Evolutionary conservation across 805 yeast genomes (phyloP).

Genomic region (Priceomyces medius): DNA sequence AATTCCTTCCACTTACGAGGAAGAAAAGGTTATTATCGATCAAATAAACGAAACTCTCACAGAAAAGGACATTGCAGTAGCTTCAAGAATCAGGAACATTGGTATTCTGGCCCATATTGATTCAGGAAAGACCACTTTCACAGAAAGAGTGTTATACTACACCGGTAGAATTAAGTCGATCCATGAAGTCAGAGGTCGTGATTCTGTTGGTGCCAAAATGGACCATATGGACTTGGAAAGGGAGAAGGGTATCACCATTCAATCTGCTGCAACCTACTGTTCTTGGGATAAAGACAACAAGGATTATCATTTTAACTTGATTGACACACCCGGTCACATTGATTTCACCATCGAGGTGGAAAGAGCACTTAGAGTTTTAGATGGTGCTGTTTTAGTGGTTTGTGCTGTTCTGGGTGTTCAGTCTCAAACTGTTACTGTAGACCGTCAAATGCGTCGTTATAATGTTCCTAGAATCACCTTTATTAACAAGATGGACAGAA

Average conservation of each 20-base stretch:
- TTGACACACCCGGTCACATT: constrained; percentile 98
- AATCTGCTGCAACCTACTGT: constrained; percentile 98
- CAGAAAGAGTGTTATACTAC: constrained; percentile 93
- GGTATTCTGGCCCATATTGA: constrained; percentile 99
- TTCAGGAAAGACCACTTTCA: constrained; percentile 96
- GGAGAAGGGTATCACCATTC: constrained; percentile 98
- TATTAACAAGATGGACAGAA: constrained; percentile 97
- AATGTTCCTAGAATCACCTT: constrained; percentile 96
- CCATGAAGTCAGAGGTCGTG: constrained; percentile 96
- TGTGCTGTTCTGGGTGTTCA: constrained; percentile 99
- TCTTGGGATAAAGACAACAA: constrained; percentile 79
- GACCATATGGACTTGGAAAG: constrained; percentile 98
- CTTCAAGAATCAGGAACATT: constrained; percentile 77
- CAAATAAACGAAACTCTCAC: constrained; percentile 50
- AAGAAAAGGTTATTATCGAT: constrained; percentile 69
- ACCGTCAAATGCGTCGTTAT: constrained; percentile 97
- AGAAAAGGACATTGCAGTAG: constrained; percentile 50
- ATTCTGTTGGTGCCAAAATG: constrained; percentile 98
- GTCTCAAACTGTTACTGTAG: constrained; percentile 97
- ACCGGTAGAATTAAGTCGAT: constrained; percentile 97
- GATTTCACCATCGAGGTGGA: constrained; percentile 99
- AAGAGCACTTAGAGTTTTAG: constrained; percentile 95
- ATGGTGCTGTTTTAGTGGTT: constrained; percentile 97
- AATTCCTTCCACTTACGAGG: constrained; percentile 56
- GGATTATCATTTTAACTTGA: constrained; percentile 84